phyloP scores from a whole-genome alignment of 2,329 filamentous ascomycete species.

The Teratosphaeria zuluensis region DNA sequence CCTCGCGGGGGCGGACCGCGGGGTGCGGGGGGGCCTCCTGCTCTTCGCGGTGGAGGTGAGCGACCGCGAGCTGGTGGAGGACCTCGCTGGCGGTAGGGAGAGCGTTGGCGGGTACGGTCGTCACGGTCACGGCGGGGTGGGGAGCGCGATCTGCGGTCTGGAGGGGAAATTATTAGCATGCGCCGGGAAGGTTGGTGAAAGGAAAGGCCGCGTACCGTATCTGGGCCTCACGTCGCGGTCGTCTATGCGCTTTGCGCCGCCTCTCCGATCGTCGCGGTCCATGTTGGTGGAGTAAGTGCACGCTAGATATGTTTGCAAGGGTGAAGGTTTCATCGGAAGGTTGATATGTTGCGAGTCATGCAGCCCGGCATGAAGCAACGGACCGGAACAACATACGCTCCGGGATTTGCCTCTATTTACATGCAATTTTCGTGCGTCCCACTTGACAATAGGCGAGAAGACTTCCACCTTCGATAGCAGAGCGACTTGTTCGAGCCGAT shows the following conservation, averaged over 20 bases:
- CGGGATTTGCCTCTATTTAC: neutral
- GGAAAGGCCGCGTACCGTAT: slow-evolving; percentile 12
- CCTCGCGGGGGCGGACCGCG: slow-evolving; percentile 14
- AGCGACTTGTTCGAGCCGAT: neutral
- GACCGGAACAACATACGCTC: neutral
- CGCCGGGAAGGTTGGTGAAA: neutral
- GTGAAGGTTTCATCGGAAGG: neutral
- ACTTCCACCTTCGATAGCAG: neutral
- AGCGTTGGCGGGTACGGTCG: slow-evolving; percentile 21
- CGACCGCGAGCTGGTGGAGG: neutral
- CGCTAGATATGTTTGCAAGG: neutral
- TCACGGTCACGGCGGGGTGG: slow-evolving; percentile 20
- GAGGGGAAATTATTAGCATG: slow-evolving; percentile 6
- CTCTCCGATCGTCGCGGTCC: slow-evolving; percentile 19
- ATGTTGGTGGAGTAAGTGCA: slow-evolving; percentile 4
- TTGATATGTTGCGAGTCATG: neutral
- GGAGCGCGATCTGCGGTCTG: slow-evolving; percentile 23
- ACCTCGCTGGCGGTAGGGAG: slow-evolving; percentile 9
- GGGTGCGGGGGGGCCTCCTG: slow-evolving; percentile 6
- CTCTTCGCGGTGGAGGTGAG: slow-evolving; percentile 4
- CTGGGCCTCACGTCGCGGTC: slow-evolving; percentile 17
- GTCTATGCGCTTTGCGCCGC: slow-evolving; percentile 15
- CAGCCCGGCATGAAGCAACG: neutral
- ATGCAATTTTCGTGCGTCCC: neutral
- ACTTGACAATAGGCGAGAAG: neutral